phyloP scores from a whole-genome alignment of 1,284 basidiomycete species.

The Puccinia hordei region DNA sequence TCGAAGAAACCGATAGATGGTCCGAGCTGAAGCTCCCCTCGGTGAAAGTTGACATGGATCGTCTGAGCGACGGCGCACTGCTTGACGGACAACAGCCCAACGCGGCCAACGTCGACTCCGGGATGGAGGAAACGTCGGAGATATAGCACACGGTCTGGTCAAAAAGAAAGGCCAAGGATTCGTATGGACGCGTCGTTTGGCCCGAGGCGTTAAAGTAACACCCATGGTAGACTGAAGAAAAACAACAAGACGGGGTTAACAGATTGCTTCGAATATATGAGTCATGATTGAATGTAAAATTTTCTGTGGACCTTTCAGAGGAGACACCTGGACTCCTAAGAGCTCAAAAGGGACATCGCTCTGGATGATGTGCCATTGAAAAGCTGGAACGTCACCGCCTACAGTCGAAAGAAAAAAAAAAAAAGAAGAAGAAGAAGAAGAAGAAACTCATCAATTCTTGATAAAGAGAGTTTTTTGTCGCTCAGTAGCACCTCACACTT shows the following conservation, averaged over 20 bases:
- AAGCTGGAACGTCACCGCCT: conserved; percentile 68
- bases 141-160: conserved; percentile 69
- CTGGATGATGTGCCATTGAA: conserved; percentile 75
- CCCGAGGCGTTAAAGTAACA: conserved; percentile 54
- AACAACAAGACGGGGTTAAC: conserved; percentile 54
- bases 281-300: conserved; percentile 57
- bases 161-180: conserved; percentile 74
- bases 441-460: neutral
- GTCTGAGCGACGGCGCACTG: conserved; percentile 1
- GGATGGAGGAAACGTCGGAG: conserved; percentile 74
- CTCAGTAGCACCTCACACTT: conserved; percentile 68
- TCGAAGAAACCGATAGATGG: neutral
- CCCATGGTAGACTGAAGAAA: conserved; percentile 63
- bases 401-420: neutral
- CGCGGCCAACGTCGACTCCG: conserved; percentile 67
- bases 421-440: neutral
- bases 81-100: conserved; percentile 59
- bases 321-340: conserved; percentile 67
- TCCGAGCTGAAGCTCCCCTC: neutral
- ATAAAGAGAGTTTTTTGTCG: conserved; percentile 40
- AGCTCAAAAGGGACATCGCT: conserved; percentile 70
- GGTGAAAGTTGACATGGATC: neutral
- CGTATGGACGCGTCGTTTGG: conserved; percentile 65
- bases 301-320: conserved; percentile 72
- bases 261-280: conserved; percentile 53